phyloP scores from a whole-genome alignment of 139 green algal genomes.

The Coelastrella sp. region DNA sequence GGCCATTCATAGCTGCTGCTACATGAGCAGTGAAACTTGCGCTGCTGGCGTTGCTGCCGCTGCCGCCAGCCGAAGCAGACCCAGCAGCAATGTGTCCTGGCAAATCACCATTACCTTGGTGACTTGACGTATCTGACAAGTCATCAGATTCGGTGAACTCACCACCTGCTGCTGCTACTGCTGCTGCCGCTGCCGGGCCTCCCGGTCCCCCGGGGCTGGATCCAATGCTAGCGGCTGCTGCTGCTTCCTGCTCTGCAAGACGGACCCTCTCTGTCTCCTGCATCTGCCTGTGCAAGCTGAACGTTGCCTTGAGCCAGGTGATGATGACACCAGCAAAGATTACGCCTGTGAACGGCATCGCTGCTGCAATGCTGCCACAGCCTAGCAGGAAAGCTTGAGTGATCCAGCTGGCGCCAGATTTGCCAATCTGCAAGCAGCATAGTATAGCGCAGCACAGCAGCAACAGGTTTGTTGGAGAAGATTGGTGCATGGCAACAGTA shows the following conservation, averaged over 20 bases:
- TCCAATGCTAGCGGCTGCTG: neutral
- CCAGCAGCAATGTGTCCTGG: neutral
- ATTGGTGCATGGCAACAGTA: too few species aligned
- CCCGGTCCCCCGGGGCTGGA: neutral
- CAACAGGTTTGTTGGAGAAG: too few species aligned
- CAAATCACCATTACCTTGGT: neutral
- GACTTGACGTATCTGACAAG: neutral
- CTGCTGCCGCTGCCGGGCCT: too few species aligned
- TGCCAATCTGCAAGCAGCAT: slow-evolving; percentile 27
- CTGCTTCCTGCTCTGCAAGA: slow-evolving; percentile 1
- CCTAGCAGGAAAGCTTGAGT: slow-evolving; percentile 73
- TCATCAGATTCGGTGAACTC: neutral
- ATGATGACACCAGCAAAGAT: slow-evolving; percentile 60
- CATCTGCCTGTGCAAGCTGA: slow-evolving; percentile 56
- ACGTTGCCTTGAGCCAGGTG: slow-evolving; percentile 70
- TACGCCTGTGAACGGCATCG: slow-evolving; percentile 67
- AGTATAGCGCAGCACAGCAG: too few species aligned
- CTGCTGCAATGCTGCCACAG: slow-evolving; percentile 64
- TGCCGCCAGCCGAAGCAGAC: neutral
- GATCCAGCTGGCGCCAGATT: slow-evolving; percentile 49
- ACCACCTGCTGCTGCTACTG: neutral
- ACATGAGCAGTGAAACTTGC: neutral
- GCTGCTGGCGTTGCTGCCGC: neutral
- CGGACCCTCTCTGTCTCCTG: slow-evolving; percentile 46
- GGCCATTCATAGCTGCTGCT: neutral